phyloP scores from a whole-genome alignment of 2,329 filamentous ascomycete species.

The Calonectria montana region DNA sequence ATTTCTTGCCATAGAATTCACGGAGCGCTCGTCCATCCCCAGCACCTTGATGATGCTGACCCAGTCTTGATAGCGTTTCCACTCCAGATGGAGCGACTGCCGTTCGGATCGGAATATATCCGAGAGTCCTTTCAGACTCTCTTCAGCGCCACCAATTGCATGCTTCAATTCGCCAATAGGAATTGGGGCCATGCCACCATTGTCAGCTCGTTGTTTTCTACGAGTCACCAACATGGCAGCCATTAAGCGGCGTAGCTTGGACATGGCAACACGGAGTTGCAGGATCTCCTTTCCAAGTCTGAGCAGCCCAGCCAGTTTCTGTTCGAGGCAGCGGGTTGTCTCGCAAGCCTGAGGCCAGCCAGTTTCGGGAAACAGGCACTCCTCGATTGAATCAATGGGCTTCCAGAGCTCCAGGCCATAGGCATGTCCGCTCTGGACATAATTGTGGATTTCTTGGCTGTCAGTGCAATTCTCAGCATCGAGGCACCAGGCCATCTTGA shows the following conservation, averaged over 20 bases:
- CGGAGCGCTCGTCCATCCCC: neutral
- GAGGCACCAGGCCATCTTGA: slow-evolving; percentile 31
- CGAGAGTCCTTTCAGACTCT: neutral
- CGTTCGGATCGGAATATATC: neutral
- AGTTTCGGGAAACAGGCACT: neutral
- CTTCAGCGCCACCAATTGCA: neutral
- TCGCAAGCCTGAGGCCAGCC: neutral
- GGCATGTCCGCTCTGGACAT: slow-evolving; percentile 22
- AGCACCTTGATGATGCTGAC: neutral
- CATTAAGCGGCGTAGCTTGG: neutral
- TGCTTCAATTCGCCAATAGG: neutral
- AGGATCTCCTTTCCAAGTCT: neutral
- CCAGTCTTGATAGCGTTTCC: neutral
- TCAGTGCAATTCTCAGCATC: slow-evolving; percentile 18
- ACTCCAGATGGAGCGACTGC: neutral
- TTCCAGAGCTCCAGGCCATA: neutral
- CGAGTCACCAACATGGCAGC: neutral
- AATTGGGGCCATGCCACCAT: neutral
- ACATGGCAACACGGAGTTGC: neutral
- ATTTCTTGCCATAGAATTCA: neutral
- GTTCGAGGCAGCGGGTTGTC: neutral
- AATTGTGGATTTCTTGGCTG: slow-evolving; percentile 28
- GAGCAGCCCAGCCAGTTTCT: neutral
- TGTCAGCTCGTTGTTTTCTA: neutral
- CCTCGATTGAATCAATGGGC: neutral